Evolutionary conservation across 345 rosid genomes (phyloP).

Genomic region (Cardamine occulta): DNA sequence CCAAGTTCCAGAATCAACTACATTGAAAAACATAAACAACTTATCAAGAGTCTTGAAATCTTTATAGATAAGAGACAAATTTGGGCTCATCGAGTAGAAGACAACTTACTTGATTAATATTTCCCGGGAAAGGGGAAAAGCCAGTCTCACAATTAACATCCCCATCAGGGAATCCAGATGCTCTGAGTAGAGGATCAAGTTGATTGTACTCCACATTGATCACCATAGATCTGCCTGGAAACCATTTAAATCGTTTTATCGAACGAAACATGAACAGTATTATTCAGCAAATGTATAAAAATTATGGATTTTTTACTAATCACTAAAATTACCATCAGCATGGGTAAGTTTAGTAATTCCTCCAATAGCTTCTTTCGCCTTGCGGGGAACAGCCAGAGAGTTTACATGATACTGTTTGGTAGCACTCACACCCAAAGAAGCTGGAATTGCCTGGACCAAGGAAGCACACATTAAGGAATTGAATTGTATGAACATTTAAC

Average conservation of each 20-base stretch:
- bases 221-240: conserved; percentile 90
- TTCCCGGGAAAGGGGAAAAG: conserved; percentile 97
- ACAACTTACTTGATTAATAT: conserved; percentile 84
- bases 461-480: not conserved
- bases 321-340: conserved; percentile 63
- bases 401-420: conserved; percentile 84
- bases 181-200: conserved; percentile 95
- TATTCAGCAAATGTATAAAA: not conserved
- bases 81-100: not conserved
- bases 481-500: conserved; percentile 11
- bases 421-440: conserved; percentile 90
- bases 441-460: conserved; percentile 82
- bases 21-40: conserved; percentile 27
- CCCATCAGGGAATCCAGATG: conserved; percentile 83
- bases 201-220: conserved; percentile 98
- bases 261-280: not conserved
- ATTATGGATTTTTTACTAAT: not conserved
- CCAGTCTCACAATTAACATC: conserved; percentile 93
- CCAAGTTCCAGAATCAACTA: conserved; percentile 89
- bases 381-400: conserved; percentile 97
- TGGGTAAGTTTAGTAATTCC: conserved; percentile 93
- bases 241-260: conserved; percentile 18
- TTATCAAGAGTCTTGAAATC: not conserved
- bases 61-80: not conserved
- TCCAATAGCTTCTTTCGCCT: conserved; percentile 98